phyloP scores from a whole-genome alignment of 148 eudicot genomes.

The Fallopia convolvulus region DNA sequence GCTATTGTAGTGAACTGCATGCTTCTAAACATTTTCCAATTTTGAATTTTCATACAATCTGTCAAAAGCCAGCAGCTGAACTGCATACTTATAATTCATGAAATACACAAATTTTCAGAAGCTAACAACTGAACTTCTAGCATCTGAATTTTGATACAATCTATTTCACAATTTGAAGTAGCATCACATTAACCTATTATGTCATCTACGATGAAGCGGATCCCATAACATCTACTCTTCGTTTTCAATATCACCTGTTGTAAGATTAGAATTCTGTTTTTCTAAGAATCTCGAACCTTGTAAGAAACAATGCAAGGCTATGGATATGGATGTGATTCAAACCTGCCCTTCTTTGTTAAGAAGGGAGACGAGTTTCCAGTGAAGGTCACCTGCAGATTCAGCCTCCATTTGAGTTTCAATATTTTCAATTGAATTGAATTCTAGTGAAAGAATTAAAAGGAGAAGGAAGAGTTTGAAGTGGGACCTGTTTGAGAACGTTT shows the following conservation, averaged over 20 bases:
- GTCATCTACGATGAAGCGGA: too few relatives aligned
- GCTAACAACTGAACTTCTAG: too few relatives aligned
- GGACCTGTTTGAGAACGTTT: conserved; percentile 80
- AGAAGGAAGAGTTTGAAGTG: background rate
- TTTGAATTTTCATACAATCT: too few relatives aligned
- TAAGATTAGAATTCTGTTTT: background rate
- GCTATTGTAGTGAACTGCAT: too few relatives aligned
- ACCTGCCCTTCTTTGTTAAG: conserved; percentile 67
- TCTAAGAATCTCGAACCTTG: background rate
- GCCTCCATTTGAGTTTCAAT: background rate
- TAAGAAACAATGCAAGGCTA: background rate
- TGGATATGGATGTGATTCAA: conserved; percentile 5
- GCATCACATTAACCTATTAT: too few relatives aligned
- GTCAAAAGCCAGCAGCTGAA: too few relatives aligned
- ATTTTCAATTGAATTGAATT: background rate
- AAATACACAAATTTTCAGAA: too few relatives aligned
- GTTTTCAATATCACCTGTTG: conserved; percentile 77
- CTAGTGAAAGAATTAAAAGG: too few relatives aligned
- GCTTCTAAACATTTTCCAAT: too few relatives aligned
- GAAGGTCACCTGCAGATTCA: conserved; percentile 62
- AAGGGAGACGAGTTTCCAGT: conserved; percentile 81
- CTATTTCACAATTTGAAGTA: too few relatives aligned
- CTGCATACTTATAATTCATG: too few relatives aligned
- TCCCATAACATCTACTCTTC: conserved; percentile 89
- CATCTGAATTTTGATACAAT: too few relatives aligned